Conservation (phyloP, 352 stramenopile genomes). For the Globisporangium emineosum region DNA sequence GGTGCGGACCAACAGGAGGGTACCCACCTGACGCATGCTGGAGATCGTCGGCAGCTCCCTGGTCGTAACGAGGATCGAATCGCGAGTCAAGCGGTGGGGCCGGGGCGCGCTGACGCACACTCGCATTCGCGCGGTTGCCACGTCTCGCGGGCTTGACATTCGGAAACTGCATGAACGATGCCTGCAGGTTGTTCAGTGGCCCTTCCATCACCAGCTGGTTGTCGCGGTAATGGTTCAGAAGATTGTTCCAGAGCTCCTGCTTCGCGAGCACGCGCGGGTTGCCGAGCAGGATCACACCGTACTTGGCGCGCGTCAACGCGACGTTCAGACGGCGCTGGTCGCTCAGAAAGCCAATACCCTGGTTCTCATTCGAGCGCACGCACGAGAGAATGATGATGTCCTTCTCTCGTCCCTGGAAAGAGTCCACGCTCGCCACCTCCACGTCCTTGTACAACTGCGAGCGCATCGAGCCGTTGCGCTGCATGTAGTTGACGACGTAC, state of each 20-base stretch:
- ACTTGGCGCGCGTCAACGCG: conserved; percentile 97
- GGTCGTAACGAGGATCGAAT: conserved; percentile 83
- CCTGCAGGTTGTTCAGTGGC: conserved; percentile 95
- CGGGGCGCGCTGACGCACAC: conserved; percentile 46
- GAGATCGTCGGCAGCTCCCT: conserved; percentile 20
- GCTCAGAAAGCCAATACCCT: conserved; percentile 98
- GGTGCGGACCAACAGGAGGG: conserved; percentile 36
- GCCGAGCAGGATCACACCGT: conserved; percentile 97
- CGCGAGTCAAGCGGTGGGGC: conserved; percentile 78
- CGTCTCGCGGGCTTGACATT: conserved; percentile 43
- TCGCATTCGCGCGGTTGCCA: conserved; percentile 27
- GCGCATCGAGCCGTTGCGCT: conserved; percentile 92
- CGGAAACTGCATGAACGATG: conserved; percentile 97
- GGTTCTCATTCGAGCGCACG: conserved; percentile 98
- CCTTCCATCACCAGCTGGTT: conserved; percentile 95
- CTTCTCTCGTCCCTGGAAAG: conserved; percentile 99
- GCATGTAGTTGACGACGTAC: conserved; percentile 98
- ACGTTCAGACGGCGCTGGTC: conserved; percentile 99
- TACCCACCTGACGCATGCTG: conserved; percentile 27
- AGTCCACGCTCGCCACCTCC: conserved; percentile 98
- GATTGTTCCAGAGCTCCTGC: conserved; percentile 95
- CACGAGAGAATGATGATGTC: conserved; percentile 98
- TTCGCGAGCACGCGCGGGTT: conserved; percentile 98
- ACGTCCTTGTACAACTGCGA: conserved; percentile 97
- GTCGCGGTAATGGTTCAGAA: conserved; percentile 98